Conservation (phyloP, 345 rosid species). For the Zanthoxylum bungeanum region DNA sequence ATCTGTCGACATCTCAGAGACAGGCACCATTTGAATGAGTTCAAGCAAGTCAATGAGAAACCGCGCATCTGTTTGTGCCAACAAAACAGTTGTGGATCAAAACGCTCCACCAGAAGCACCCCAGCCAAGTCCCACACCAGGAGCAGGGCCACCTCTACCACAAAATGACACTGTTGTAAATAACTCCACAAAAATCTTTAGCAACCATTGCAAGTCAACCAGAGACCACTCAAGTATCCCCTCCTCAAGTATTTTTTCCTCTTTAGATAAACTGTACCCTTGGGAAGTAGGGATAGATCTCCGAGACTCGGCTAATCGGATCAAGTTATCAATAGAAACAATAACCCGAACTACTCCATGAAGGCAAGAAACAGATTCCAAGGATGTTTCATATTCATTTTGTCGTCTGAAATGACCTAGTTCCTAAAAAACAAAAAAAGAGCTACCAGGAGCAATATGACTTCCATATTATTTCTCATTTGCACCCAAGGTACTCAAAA, state of each 20-base stretch:
- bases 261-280: constrained; percentile 41
- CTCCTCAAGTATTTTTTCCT: constrained; percentile 53
- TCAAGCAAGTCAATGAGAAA: constrained; percentile 54
- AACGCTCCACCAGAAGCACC: constrained; percentile 90
- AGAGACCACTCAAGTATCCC: constrained; percentile 59
- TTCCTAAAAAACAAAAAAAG: constrained; percentile 48
- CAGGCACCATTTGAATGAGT: constrained; percentile 31
- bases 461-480: constrained; percentile 22
- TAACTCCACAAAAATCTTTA: constrained; percentile 41
- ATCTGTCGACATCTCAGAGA: constrained; percentile 17
- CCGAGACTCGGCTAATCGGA: constrained; percentile 49
- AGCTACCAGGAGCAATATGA: constrained; percentile 31
- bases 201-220: constrained; percentile 43
- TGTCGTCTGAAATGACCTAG: constrained; percentile 58
- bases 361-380: constrained; percentile 73
- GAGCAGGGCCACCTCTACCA: constrained; percentile 94
- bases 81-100: constrained; percentile 65
- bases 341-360: constrained; percentile 50
- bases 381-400: constrained; percentile 44
- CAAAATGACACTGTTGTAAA: constrained; percentile 47
- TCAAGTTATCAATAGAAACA: constrained; percentile 49
- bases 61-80: constrained; percentile 66
- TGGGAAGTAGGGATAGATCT: constrained; percentile 21
- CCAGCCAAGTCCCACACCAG: constrained; percentile 91
- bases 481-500: constrained; percentile 43